Evolutionary conservation across 2,329 filamentous ascomycete genomes (phyloP), one percentile per base, ranked within the genome.

Genomic region (Calonectria hawksworthii): DNA sequence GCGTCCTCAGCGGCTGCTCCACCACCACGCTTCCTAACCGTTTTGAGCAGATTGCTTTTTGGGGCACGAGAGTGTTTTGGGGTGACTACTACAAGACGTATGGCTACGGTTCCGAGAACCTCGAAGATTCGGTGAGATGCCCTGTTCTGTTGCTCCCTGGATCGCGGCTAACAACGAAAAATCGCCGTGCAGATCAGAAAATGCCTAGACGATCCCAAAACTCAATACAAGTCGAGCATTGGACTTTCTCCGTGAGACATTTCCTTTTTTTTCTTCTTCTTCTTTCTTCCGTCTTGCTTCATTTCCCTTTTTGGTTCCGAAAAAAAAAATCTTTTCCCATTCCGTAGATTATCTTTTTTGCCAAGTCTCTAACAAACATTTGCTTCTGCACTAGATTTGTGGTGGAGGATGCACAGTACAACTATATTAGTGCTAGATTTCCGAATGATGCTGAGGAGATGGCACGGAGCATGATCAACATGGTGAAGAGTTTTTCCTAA

Each of bases 31-130:
- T 91, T 56, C 89, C 89, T 0, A 85, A 84, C 0, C 80, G 84
- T 30, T 89, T 90, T 78, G 89, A 91, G 79, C 86, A 88, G 75
- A 68, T 84, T 23, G 87, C 87, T 1, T 91, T 87, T 73, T 89
- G 88, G 85, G 84, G 85, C 4, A 90, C 89, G 4, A 83, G 87
- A 47, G 80, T 83, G 2, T 87, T 89, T 52, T 79, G 90, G 16
- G 89, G 89, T 4, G 89, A 90, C 70, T 90, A 90, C 76, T 90
- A 90, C 80, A 91, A 91, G 85, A 90, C 89, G 3, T 90, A 89
- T 70, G 89, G 89, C 1, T 86, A 86, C 4, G 86, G 88, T 0
- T 89, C 87, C 73, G 87, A 88, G 41, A 85, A 87, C 73, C 87
- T 89, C 4, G 87, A 90, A 76, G 82, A 84, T 8, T 84, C 85